Conservation (phyloP, 2,329 filamentous ascomycete species). For the Cladosporium oxysporum region DNA sequence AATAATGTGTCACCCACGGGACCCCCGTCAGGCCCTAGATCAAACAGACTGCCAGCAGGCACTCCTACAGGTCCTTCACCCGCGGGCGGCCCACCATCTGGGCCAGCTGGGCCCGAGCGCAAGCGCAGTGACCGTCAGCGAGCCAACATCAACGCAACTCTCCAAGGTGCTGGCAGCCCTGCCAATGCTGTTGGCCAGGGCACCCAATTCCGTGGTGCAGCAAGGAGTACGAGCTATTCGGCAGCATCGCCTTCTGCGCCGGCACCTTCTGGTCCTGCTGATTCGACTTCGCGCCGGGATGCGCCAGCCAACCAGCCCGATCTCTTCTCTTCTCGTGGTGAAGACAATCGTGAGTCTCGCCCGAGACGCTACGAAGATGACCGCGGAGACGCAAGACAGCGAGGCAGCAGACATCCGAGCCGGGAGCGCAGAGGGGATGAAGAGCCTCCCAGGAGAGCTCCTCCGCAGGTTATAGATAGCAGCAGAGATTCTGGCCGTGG, state of each 20-base stretch:
- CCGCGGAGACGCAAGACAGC: conserved; percentile 23
- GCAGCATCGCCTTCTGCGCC: conserved; percentile 16
- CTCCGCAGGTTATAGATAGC: conserved; percentile 28
- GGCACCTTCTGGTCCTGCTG: conserved; percentile 22
- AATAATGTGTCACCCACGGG: conserved; percentile 31
- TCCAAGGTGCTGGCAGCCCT: conserved; percentile 25
- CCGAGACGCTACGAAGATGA: conserved; percentile 32
- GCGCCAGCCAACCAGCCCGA: conserved; percentile 20
- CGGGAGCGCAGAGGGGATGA: conserved; percentile 31
- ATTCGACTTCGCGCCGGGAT: conserved; percentile 25
- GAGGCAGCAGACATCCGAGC: conserved; percentile 32
- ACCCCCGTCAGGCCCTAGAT: conserved; percentile 33
- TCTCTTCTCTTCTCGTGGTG: conserved; percentile 27
- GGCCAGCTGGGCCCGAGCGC: conserved; percentile 32
- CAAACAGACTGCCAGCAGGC: conserved; percentile 24
- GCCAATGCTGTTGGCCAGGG: conserved; percentile 26
- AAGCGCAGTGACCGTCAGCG: conserved; percentile 29
- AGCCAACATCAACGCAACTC: conserved; percentile 32
- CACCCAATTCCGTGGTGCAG: conserved; percentile 37
- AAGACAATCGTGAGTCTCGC: conserved; percentile 25
- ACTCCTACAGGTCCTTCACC: conserved; percentile 36
- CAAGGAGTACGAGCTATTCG: conserved; percentile 22
- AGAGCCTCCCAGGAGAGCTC: conserved; percentile 23
- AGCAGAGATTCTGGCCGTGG: conserved; percentile 26
- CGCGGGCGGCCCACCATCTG: conserved; percentile 31